These are phyloP conservation scores for Fusarium protoensiforme DNA, from an alignment of 2,329 filamentous ascomycete species.

Conservation along the genomic window DNA sequence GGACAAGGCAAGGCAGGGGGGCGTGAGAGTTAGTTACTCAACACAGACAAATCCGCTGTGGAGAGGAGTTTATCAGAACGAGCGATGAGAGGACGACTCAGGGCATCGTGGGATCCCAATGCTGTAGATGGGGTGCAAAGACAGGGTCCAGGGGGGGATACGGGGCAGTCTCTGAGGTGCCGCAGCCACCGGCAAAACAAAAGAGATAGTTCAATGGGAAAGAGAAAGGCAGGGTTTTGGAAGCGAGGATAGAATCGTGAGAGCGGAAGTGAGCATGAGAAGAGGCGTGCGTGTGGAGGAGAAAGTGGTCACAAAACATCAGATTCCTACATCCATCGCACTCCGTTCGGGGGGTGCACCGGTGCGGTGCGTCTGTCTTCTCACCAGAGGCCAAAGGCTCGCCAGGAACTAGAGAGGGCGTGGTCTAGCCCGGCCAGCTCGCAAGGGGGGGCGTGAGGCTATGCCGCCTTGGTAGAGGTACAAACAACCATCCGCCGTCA, in stretches of 20 bases:
- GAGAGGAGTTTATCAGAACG: constrained; percentile 24
- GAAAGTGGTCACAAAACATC: constrained; percentile 37
- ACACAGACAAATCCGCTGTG: constrained; percentile 17
- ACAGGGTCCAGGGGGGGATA: constrained; percentile 35
- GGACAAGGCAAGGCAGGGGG: constrained; percentile 4
- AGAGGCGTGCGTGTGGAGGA: constrained; percentile 36
- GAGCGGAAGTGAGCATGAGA: constrained; percentile 29
- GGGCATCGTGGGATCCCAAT: constrained; percentile 32
- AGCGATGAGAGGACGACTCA: constrained; percentile 30
- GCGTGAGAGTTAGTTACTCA: constrained; percentile 12
- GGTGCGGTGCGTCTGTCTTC: constrained; percentile 4
- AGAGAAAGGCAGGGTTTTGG: constrained; percentile 31
- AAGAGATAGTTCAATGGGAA: constrained; percentile 28
- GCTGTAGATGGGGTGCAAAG: constrained; percentile 25
- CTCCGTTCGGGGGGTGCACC: constrained; percentile 29
- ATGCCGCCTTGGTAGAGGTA: constrained; percentile 24
- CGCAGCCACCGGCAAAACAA: constrained; percentile 39
- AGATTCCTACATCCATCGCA: constrained; percentile 33
- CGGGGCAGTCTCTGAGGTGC: constrained; percentile 28
- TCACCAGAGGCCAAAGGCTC: constrained; percentile 13
- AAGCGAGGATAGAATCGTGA: constrained; percentile 37
- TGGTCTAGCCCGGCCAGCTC: constrained; percentile 30
- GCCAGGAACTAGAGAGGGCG: constrained; percentile 23
- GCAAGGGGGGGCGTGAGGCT: constrained; percentile 23
- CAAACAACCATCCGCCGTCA: constrained; percentile 18